Conservation (phyloP, 1,139 yeast species). For the Suhomyces kunorum region DNA sequence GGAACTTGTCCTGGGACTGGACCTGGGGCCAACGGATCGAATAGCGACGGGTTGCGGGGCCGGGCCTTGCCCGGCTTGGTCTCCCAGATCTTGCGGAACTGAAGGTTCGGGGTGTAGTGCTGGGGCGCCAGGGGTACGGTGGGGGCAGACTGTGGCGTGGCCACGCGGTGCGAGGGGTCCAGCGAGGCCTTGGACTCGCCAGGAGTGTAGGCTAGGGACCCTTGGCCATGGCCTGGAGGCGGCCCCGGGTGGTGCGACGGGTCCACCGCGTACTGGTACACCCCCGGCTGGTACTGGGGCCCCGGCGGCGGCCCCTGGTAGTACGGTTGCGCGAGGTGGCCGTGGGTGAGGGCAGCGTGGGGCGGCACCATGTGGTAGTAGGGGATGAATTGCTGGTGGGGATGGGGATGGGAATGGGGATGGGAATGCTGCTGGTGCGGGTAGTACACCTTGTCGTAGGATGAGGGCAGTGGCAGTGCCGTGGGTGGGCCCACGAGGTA, state of each 20-base stretch:
- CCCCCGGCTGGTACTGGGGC: conserved; percentile 3
- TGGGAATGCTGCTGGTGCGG: conserved; percentile 11
- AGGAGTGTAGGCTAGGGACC: conserved; percentile 5
- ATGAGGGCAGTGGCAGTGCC: conserved; percentile 7
- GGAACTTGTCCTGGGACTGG: conserved; percentile 14
- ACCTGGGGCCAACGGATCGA: conserved; percentile 39
- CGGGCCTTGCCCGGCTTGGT: conserved; percentile 17
- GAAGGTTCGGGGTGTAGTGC: conserved; percentile 33
- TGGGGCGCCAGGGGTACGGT: conserved; percentile 16
- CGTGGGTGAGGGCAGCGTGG: conserved; percentile 2
- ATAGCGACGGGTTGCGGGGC: conserved; percentile 35
- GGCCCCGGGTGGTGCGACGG: conserved; percentile 5
- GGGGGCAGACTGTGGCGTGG: conserved; percentile 4
- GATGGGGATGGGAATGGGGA: too few relatives aligned
- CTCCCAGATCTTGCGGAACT: conserved; percentile 46
- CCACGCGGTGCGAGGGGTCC: conserved; percentile 1
- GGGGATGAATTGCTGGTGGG: conserved; percentile 13
- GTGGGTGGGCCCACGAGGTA: conserved; percentile 12
- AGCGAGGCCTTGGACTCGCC: conserved; percentile 9
- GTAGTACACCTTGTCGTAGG: conserved; percentile 11
- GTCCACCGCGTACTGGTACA: conserved; percentile 2
- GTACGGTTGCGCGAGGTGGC: conserved; percentile 4
- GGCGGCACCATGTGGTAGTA: conserved; percentile 12
- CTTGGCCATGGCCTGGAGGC: background rate
- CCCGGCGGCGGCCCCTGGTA: background rate